phyloP scores from a whole-genome alignment of 805 yeast species.

The Candida schatavii region DNA sequence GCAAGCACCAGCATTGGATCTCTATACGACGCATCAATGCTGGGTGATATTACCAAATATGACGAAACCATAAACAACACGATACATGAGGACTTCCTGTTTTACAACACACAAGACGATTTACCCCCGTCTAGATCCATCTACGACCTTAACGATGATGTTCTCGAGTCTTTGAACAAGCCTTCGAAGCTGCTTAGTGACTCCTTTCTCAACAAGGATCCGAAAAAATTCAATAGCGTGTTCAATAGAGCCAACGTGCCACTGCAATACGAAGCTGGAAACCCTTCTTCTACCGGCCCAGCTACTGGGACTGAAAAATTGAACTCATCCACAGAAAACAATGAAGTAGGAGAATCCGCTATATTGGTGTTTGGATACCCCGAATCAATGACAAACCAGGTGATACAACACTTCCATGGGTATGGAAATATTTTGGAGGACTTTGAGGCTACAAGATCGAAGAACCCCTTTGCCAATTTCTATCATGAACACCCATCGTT shows the following conservation, averaged over 20 bases:
- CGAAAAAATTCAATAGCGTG: conserved; percentile 43
- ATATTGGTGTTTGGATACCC: conserved; percentile 89
- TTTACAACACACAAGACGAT: conserved; percentile 29
- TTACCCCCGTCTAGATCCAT: conserved; percentile 51
- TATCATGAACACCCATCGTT: conserved; percentile 5
- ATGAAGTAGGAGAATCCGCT: conserved; percentile 50
- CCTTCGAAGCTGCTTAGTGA: conserved; percentile 33
- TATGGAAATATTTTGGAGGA: conserved; percentile 81
- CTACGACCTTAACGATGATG: conserved; percentile 46
- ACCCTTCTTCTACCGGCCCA: not conserved
- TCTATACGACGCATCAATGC: conserved; percentile 19
- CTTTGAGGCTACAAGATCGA: conserved; percentile 41
- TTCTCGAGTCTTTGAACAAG: conserved; percentile 32
- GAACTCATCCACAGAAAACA: conserved; percentile 18
- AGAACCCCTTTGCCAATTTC: conserved; percentile 8
- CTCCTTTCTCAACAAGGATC: conserved; percentile 45
- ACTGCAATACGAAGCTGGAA: conserved; percentile 9
- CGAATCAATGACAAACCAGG: conserved; percentile 62
- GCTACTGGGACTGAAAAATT: conserved; percentile 11
- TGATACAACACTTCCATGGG: conserved; percentile 70
- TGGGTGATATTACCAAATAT: conserved; percentile 18
- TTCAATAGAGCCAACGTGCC: conserved; percentile 35
- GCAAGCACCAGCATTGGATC: conserved; percentile 15
- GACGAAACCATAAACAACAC: conserved; percentile 32
- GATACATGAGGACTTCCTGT: conserved; percentile 26